phyloP scores from a whole-genome alignment of 2,329 filamentous ascomycete genomes.

The Colletotrichum tamarilloi region DNA sequence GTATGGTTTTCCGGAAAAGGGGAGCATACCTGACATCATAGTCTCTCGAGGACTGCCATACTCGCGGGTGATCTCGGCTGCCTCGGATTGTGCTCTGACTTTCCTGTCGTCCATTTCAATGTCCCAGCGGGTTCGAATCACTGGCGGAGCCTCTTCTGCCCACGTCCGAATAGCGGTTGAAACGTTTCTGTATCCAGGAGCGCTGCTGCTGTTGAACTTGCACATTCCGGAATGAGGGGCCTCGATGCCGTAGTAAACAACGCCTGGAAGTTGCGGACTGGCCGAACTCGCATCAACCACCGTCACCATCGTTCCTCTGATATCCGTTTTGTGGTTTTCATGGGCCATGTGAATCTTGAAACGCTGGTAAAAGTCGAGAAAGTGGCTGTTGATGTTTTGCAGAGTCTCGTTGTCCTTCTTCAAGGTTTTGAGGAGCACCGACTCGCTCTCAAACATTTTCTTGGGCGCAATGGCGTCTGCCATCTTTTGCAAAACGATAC shows the following conservation, averaged over 20 bases:
- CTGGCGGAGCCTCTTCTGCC: constrained; percentile 63
- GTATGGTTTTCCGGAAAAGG: too few relatives aligned
- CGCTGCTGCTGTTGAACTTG: constrained; percentile 73
- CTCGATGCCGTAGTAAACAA: constrained; percentile 80
- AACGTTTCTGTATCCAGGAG: constrained; percentile 72
- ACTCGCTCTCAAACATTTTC: constrained; percentile 74
- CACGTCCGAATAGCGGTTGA: constrained; percentile 62
- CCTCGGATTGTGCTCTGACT: constrained; percentile 55
- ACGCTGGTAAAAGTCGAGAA: constrained; percentile 76
- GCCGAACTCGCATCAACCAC: constrained; percentile 79
- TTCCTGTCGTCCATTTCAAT: constrained; percentile 67
- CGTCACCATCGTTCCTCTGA: constrained; percentile 71
- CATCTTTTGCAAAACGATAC: constrained; percentile 74
- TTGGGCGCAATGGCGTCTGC: constrained; percentile 72
- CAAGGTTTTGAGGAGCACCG: constrained; percentile 76
- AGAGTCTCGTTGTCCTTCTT: constrained; percentile 79
- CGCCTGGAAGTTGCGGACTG: constrained; percentile 74
- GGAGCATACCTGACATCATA: background rate
- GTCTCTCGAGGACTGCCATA: constrained; percentile 36
- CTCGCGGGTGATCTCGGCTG: constrained; percentile 53
- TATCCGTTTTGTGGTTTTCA: constrained; percentile 77
- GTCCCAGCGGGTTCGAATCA: constrained; percentile 68
- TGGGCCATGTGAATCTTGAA: constrained; percentile 83
- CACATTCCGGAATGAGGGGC: constrained; percentile 79
- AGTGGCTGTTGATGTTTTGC: constrained; percentile 79